Conservation (phyloP, 148 eudicot species). For the Nepenthes gracilis region DNA sequence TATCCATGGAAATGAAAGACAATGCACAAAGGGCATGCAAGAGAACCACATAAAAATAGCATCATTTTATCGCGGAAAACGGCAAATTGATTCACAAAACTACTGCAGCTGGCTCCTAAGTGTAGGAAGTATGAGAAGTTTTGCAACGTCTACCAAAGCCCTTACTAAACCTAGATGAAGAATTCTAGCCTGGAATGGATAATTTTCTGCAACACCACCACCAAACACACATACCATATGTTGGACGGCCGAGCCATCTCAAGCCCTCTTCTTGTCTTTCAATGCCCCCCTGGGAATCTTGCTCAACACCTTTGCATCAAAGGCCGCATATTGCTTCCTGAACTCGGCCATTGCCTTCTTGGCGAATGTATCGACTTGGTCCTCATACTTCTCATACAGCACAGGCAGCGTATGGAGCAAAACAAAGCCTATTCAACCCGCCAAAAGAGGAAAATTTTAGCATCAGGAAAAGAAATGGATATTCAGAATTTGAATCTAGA, state of each 20-base stretch:
- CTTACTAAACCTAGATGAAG: not conserved
- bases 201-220: conserved; percentile 1
- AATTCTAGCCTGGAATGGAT: conserved; percentile 1
- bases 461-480: not conserved
- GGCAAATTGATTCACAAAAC: not conserved
- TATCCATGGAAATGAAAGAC: too few species aligned
- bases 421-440: conserved; percentile 32
- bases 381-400: conserved; percentile 74
- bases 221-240: not conserved
- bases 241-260: conserved; percentile 1
- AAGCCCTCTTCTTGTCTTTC: conserved; percentile 47
- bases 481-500: not conserved
- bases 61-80: not conserved
- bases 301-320: conserved; percentile 71
- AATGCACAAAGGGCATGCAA: too few species aligned
- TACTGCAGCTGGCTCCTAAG: not conserved
- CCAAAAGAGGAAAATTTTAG: not conserved
- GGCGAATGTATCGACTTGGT: conserved; percentile 59
- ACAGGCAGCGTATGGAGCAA: conserved; percentile 67
- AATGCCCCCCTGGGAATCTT: conserved; percentile 67
- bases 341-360: conserved; percentile 73
- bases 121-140: not conserved
- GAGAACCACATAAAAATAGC: not conserved
- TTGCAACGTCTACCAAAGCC: too few species aligned
- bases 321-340: conserved; percentile 68